A percentile compares a stretch with the other conserved stretches of the same genome.
Evolutionary conservation across 1,284 basidiomycete genomes (phyloP).

Genomic region (Apiotrichum siamense): DNA sequence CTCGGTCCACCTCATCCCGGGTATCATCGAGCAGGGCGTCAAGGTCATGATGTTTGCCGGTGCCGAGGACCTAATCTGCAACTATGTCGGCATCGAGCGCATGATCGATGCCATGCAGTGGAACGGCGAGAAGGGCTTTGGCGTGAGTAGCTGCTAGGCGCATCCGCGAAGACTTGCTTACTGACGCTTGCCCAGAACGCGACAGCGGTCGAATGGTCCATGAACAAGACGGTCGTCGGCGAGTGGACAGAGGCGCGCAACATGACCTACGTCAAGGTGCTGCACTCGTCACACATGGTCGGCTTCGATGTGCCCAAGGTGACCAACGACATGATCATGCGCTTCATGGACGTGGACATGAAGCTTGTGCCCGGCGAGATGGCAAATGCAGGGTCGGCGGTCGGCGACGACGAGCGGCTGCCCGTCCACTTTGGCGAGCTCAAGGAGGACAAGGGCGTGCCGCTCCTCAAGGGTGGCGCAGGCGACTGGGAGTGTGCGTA

Average conservation of each 20-base stretch:
- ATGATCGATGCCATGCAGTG: slow-evolving; percentile 78
- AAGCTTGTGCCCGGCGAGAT: slow-evolving; percentile 68
- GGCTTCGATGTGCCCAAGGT: slow-evolving; percentile 83
- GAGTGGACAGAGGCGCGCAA: slow-evolving; percentile 86
- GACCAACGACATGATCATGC: slow-evolving; percentile 95
- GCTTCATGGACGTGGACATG: slow-evolving; percentile 88
- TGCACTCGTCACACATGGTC: slow-evolving; percentile 84
- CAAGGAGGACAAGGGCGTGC: slow-evolving; percentile 36
- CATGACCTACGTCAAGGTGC: slow-evolving; percentile 83
- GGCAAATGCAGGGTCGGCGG: slow-evolving; percentile 47
- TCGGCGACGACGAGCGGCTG: slow-evolving; percentile 42
- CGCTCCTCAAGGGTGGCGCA: slow-evolving; percentile 63
- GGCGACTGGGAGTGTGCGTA: slow-evolving; percentile 64
- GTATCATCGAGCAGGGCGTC: slow-evolving; percentile 64
- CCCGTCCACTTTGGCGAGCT: slow-evolving; percentile 27
- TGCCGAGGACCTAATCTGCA: slow-evolving; percentile 94
- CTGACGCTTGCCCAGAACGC: slow-evolving; percentile 52
- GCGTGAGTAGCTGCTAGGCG: slow-evolving; percentile 66
- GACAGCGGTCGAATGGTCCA: slow-evolving; percentile 67
- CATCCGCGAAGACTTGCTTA: not conserved
- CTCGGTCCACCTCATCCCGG: slow-evolving; percentile 70
- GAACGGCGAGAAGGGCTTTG: slow-evolving; percentile 77
- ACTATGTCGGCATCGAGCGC: slow-evolving; percentile 82
- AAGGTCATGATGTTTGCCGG: slow-evolving; percentile 89
- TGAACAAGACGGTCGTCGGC: slow-evolving; percentile 71